Evolutionary conservation across 495 filamentous ascomycete species (phyloP).

Genomic region (Cercophora sp.): DNA sequence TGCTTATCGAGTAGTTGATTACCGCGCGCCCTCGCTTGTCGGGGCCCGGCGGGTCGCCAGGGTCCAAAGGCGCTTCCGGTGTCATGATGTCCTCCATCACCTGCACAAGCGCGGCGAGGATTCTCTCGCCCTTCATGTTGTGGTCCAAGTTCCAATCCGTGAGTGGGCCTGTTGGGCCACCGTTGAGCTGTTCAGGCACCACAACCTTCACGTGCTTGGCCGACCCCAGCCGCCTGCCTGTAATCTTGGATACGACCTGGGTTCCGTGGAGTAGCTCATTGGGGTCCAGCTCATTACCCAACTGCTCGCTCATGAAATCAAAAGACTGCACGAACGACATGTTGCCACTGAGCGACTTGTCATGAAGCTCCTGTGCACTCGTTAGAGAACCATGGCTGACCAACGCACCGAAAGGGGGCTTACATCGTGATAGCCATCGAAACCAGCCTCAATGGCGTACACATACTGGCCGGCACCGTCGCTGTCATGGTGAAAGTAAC

Average conservation of each 20-base stretch:
- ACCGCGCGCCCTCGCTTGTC: conserved; percentile 2
- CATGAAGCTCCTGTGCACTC: too few species aligned
- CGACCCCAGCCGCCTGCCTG: background rate
- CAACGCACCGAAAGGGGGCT: too few species aligned
- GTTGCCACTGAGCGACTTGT: too few species aligned
- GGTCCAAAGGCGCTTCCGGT: too few species aligned
- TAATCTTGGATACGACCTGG: background rate
- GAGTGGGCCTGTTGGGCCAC: background rate
- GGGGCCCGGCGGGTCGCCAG: background rate
- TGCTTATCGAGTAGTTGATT: conserved; percentile 9
- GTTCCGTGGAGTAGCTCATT: conserved; percentile 1
- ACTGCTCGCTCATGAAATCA: too few species aligned
- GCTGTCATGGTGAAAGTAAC: background rate
- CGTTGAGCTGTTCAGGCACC: background rate
- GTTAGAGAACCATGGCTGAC: too few species aligned
- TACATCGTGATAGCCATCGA: too few species aligned
- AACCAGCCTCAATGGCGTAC: background rate
- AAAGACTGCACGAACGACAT: too few species aligned
- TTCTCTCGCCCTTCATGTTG: background rate
- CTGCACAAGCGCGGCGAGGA: background rate
- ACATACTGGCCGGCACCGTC: background rate
- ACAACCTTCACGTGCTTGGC: conserved; percentile 1
- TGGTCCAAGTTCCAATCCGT: background rate
- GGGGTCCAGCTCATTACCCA: background rate
- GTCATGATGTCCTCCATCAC: conserved; percentile 2